Conservation (phyloP, 2,329 filamentous ascomycete genomes). For the Epichloe bromicola region DNA sequence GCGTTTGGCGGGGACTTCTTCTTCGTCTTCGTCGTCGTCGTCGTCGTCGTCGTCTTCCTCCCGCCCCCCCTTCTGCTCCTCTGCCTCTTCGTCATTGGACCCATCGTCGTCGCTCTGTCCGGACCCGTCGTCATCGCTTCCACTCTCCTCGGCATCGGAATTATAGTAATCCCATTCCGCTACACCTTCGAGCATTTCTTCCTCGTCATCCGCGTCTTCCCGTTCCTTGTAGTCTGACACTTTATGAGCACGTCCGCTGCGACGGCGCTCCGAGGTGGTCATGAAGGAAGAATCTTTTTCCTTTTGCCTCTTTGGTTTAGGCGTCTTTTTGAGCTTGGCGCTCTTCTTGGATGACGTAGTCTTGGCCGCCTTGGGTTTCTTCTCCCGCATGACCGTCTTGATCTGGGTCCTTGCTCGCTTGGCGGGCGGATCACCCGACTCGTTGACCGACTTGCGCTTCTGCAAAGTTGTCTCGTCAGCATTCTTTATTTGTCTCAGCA, state of each 20-base stretch:
- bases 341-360: constrained; percentile 18
- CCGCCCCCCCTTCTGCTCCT: constrained; percentile 2
- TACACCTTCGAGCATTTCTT: constrained; percentile 49
- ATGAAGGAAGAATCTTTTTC: constrained; percentile 14
- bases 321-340: constrained; percentile 12
- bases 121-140: constrained; percentile 9
- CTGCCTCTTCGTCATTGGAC: constrained; percentile 8
- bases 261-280: constrained; percentile 35
- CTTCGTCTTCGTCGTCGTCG: constrained; percentile 10
- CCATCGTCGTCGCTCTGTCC: constrained; percentile 7
- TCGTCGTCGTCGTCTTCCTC: not conserved
- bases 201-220: constrained; percentile 44
- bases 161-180: constrained; percentile 42
- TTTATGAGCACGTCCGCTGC: constrained; percentile 38
- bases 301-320: constrained; percentile 20
- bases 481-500: not conserved
- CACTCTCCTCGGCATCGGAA: constrained; percentile 18
- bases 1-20: constrained; percentile 9
- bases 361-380: constrained; percentile 24
- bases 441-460: constrained; percentile 45
- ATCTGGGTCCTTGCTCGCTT: constrained; percentile 25
- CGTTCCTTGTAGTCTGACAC: constrained; percentile 41
- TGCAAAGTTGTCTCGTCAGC: constrained; percentile 20
- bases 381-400: constrained; percentile 24
- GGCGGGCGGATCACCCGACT: constrained; percentile 31